Percentiles rank a stretch among this genome's conserved stretches.
phyloP scores from a whole-genome alignment of 2,329 filamentous ascomycete species.

The Colletotrichum plurivorum region DNA sequence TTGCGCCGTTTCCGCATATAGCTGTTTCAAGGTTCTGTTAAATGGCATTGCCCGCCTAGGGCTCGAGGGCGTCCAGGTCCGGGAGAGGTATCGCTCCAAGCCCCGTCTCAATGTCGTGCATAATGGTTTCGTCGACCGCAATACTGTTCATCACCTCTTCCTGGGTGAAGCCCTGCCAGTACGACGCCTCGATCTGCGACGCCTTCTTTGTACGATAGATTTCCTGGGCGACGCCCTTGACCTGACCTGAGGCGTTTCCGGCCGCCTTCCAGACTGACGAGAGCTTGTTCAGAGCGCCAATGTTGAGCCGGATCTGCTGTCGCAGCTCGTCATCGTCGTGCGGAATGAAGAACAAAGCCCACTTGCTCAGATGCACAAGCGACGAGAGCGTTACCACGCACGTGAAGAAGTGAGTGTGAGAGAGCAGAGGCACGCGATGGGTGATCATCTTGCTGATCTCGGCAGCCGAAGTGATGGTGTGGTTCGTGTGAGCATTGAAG shows the following conservation, averaged over 20 bases:
- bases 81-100: constrained; percentile 23
- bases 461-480: constrained; percentile 84
- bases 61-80: constrained; percentile 6
- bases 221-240: constrained; percentile 84
- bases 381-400: constrained; percentile 85
- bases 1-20: no score
- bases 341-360: constrained; percentile 74
- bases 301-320: constrained; percentile 84
- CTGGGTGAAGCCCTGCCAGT: constrained; percentile 69
- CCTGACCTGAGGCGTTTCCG: constrained; percentile 77
- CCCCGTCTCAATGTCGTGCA: constrained; percentile 66
- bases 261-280: constrained; percentile 82
- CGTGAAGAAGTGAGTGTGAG: constrained; percentile 87
- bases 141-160: constrained; percentile 70
- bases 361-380: constrained; percentile 86
- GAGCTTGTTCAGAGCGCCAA: constrained; percentile 79
- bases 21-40: no score
- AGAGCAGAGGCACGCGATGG: constrained; percentile 78
- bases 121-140: constrained; percentile 71
- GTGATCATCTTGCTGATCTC: constrained; percentile 83
- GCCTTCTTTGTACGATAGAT: constrained; percentile 74
- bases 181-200: constrained; percentile 65
- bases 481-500: constrained; percentile 80
- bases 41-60: background rate
- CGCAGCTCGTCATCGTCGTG: constrained; percentile 76